Conservation (phyloP, 176 grass and related monocot species). For the Typha latifolia region DNA sequence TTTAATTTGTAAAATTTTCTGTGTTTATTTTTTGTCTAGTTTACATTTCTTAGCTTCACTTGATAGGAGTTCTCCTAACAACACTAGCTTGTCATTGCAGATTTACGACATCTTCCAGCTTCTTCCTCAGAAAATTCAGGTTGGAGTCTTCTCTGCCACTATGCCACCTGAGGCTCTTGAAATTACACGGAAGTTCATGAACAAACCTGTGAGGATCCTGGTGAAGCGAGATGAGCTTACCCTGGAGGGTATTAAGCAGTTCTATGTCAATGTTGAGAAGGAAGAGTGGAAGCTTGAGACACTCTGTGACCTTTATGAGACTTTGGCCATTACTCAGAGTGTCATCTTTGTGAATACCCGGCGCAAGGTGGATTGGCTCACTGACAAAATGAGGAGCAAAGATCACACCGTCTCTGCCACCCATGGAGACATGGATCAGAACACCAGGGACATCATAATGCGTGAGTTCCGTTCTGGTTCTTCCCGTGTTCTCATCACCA, state of each 20-base stretch:
- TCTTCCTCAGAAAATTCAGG: constrained; percentile 66
- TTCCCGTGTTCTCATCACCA: no score
- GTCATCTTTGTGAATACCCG: constrained; percentile 90
- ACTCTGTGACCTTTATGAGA: constrained; percentile 81
- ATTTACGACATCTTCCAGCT: constrained; percentile 95
- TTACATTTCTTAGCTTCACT: no score
- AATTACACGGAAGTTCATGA: constrained; percentile 93
- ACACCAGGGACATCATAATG: no score
- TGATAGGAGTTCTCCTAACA: background rate
- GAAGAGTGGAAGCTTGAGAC: constrained; percentile 95
- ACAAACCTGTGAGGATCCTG: constrained; percentile 79
- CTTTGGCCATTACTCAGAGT: constrained; percentile 75
- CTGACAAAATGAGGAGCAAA: constrained; percentile 81
- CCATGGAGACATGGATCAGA: constrained; percentile 86
- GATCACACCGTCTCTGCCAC: constrained; percentile 79
- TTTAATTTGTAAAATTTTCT: constrained; percentile 17
- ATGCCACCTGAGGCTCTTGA: constrained; percentile 87
- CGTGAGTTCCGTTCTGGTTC: no score
- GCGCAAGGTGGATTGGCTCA: constrained; percentile 88
- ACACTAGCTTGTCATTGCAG: constrained; percentile 25
- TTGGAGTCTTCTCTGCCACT: constrained; percentile 81
- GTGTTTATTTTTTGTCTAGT: no score
- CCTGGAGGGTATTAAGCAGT: constrained; percentile 92
- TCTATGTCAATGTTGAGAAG: constrained; percentile 85
- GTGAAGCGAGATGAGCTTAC: constrained; percentile 91